Evolutionary conservation across 2,329 filamentous ascomycete genomes (phyloP).

Genomic region (Paecilomyces formosus): DNA sequence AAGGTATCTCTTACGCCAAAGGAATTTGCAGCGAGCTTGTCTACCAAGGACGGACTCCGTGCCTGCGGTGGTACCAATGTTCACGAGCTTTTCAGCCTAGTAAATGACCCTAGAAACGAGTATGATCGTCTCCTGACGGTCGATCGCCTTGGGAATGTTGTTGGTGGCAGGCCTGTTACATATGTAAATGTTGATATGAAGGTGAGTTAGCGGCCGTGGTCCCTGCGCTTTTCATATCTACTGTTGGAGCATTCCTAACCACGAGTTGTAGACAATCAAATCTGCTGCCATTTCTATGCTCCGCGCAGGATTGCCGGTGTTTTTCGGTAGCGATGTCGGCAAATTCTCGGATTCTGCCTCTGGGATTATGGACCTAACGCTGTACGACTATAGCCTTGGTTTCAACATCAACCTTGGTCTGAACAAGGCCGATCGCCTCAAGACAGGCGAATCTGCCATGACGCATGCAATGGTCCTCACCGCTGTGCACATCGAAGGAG

Average conservation of each 20-base stretch:
- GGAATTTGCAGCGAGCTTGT: conserved; percentile 64
- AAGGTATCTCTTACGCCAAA: conserved; percentile 59
- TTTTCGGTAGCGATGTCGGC: conserved; percentile 84
- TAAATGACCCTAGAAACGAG: conserved; percentile 76
- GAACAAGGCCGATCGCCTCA: conserved; percentile 67
- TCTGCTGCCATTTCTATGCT: conserved; percentile 68
- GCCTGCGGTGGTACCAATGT: conserved; percentile 55
- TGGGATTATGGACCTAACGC: conserved; percentile 72
- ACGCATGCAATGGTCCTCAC: conserved; percentile 91
- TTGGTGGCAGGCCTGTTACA: conserved; percentile 65
- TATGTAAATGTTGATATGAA: conserved; percentile 77
- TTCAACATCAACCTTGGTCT: conserved; percentile 69
- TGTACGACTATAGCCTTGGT: conserved; percentile 76
- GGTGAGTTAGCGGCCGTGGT: conserved; percentile 11
- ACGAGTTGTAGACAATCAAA: conserved; percentile 53
- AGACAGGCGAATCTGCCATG: conserved; percentile 72
- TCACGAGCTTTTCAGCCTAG: conserved; percentile 66
- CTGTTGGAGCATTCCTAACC: neutral
- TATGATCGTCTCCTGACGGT: conserved; percentile 68
- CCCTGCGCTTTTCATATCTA: neutral
- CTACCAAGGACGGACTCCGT: conserved; percentile 50
- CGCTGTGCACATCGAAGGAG: conserved; percentile 68
- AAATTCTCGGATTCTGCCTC: conserved; percentile 62
- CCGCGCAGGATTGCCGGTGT: conserved; percentile 68
- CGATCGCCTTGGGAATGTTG: conserved; percentile 70